Base-by-base conservation (phyloP, 495 filamentous ascomycete species). In the Aspergillus avenaceus region DNA sequence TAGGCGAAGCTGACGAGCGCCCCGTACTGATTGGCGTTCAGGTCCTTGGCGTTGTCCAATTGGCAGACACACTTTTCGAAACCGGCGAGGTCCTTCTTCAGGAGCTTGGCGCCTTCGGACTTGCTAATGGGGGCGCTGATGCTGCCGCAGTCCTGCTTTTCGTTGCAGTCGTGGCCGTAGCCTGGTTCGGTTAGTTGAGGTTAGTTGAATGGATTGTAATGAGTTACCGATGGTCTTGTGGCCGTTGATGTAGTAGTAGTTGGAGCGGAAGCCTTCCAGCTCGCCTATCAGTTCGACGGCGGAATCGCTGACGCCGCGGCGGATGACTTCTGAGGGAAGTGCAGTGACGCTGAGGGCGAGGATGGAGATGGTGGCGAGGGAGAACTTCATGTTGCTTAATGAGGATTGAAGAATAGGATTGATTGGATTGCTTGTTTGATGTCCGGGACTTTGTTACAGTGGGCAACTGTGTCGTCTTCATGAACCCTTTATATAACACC, bases 11-110 rank as follows among this genome's bases (percentile, higher is more conserved):
- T 69, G 26, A 75, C 67, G 8, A 79, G 61, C 0, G 75, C 75
- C 25, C 74, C 77, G 54, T 73, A 79, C 55, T 78, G 67, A 58
- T 80, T 77, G 11, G 58, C 63, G 52, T 75, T 78, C 38, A 80
- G 66, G 13, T 54, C 25, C 51, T 48, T 48, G 41, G 56, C 52
- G 22, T 59, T 67, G 27, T 63, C 62, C 43, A 72, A 55, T 21
- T 53, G 45, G 13, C 64, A 70, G 51, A 78, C 63, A 61, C 71
- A 76, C 24, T 58, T 51, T 28, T 52, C 55, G 23, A 58, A 58
- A 1, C 26, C 29, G 16, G 27, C 46, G 4, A 55, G 36, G 27
- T 62, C 59, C 14, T 44, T 26, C 7, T 49, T 29, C 3, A 59
- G 53, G 6, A 62, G 34, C n/a, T 40, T 45, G 24, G 55, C 31